Conservation (phyloP, 345 rosid genomes). For the Gossypium turneri region DNA sequence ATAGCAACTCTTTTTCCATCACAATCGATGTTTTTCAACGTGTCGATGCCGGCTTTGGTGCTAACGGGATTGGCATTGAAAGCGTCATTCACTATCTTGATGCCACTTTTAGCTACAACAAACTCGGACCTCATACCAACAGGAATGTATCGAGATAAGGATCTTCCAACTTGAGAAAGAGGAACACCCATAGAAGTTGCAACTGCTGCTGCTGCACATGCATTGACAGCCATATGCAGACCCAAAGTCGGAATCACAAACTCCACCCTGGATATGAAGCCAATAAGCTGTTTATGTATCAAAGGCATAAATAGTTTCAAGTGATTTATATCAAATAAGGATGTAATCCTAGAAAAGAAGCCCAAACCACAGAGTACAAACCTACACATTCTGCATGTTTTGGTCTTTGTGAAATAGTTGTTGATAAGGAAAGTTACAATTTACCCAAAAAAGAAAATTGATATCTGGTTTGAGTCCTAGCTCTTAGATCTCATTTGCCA, state of each 20-base stretch:
- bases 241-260: slow-evolving; percentile 30
- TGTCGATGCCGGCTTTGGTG: slow-evolving; percentile 31
- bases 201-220: slow-evolving; percentile 33
- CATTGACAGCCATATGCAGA: slow-evolving; percentile 28
- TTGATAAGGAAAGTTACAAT: not conserved
- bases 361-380: not conserved
- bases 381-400: not conserved
- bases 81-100: slow-evolving; percentile 26
- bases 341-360: not conserved
- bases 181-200: slow-evolving; percentile 22
- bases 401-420: not conserved
- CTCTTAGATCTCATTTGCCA: not conserved
- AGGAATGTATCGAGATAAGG: slow-evolving; percentile 26
- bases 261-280: slow-evolving; percentile 25
- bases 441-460: not conserved
- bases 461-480: not conserved
- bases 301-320: not conserved
- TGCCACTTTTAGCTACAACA: slow-evolving; percentile 25
- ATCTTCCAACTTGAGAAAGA: slow-evolving; percentile 28
- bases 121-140: slow-evolving; percentile 25
- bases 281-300: not conserved
- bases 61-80: slow-evolving; percentile 33
- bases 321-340: not conserved
- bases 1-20: slow-evolving; percentile 26
- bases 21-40: slow-evolving; percentile 22